Evolutionary conservation across 495 filamentous ascomycete species (phyloP).

Genomic region (Podospora didyma): DNA sequence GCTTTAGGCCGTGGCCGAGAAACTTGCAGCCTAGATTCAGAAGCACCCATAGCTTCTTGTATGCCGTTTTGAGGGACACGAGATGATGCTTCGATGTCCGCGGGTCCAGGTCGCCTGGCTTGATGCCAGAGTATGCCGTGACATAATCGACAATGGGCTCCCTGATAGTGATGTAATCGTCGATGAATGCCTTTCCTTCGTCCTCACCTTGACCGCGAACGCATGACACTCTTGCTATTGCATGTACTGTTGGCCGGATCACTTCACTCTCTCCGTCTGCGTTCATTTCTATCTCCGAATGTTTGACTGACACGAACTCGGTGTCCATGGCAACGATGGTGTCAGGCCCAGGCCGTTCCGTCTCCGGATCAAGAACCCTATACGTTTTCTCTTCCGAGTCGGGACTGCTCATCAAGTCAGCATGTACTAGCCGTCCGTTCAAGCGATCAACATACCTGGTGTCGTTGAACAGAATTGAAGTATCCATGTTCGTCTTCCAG

Average conservation of each 20-base stretch:
- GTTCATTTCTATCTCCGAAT: constrained; percentile 89
- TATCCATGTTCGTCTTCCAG: constrained; percentile 83
- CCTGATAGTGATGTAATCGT: constrained; percentile 90
- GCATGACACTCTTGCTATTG: constrained; percentile 83
- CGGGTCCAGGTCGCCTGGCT: constrained; percentile 75
- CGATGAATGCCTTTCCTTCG: constrained; percentile 85
- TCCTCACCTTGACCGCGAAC: constrained; percentile 70
- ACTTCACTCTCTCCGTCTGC: constrained; percentile 84
- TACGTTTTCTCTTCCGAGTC: constrained; percentile 46
- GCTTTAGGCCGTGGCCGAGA: constrained; percentile 85
- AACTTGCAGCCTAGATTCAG: constrained; percentile 92
- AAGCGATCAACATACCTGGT: constrained; percentile 14
- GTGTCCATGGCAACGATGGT: constrained; percentile 88
- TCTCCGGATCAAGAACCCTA: constrained; percentile 53
- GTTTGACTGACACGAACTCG: constrained; percentile 87
- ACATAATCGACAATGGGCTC: constrained; percentile 95
- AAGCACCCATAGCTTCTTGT: constrained; percentile 97
- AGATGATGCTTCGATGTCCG: constrained; percentile 70
- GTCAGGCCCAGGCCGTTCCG: constrained; percentile 63
- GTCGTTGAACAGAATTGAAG: constrained; percentile 75
- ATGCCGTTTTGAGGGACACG: constrained; percentile 82
- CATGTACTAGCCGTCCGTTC: not conserved
- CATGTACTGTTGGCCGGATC: constrained; percentile 77
- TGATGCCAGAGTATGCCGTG: constrained; percentile 88
- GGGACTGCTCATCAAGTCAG: not conserved